A percentile compares a stretch with the other conserved stretches of the same genome.
Conservation (phyloP, 73 alveolate genomes). For the Paramecium caudatum region DNA sequence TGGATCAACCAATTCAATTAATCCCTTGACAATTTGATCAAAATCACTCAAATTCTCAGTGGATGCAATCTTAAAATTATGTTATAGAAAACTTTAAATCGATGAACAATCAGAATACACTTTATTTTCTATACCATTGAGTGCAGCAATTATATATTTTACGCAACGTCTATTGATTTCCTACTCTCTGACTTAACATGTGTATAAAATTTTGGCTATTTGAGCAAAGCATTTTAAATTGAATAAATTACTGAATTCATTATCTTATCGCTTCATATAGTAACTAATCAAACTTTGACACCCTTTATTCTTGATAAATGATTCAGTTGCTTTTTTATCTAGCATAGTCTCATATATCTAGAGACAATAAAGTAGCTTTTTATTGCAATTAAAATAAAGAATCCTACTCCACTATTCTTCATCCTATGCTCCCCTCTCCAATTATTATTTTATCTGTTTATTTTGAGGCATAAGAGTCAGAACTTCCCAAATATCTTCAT, state of each 20-base stretch:
- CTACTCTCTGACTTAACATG: neutral
- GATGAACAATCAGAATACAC: conserved; percentile 8
- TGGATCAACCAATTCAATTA: conserved; percentile 22
- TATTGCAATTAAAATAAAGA: conserved; percentile 50
- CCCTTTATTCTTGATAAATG: conserved; percentile 32
- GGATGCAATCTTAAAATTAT: conserved; percentile 2
- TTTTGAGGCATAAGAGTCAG: conserved; percentile 60
- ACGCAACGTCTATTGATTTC: conserved; percentile 20
- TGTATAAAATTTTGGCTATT: conserved; percentile 33
- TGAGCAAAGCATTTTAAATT: conserved; percentile 55
- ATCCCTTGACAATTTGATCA: neutral
- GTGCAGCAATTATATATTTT: neutral
- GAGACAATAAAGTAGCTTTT: conserved; percentile 49
- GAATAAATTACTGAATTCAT: neutral
- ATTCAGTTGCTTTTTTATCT: neutral
- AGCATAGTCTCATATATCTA: conserved; percentile 42
- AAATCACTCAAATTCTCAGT: neutral
- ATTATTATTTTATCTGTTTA: conserved; percentile 13
- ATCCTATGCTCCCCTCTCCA: conserved; percentile 38
- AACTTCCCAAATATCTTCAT: conserved; percentile 67
- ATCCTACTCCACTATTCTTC: conserved; percentile 37
- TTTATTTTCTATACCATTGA: conserved; percentile 24
- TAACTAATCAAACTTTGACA: neutral
- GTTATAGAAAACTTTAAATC: neutral
- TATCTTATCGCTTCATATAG: conserved; percentile 37